Base-by-base conservation (phyloP, 768 basidiomycete species). In the Phallus indusiatus region DNA sequence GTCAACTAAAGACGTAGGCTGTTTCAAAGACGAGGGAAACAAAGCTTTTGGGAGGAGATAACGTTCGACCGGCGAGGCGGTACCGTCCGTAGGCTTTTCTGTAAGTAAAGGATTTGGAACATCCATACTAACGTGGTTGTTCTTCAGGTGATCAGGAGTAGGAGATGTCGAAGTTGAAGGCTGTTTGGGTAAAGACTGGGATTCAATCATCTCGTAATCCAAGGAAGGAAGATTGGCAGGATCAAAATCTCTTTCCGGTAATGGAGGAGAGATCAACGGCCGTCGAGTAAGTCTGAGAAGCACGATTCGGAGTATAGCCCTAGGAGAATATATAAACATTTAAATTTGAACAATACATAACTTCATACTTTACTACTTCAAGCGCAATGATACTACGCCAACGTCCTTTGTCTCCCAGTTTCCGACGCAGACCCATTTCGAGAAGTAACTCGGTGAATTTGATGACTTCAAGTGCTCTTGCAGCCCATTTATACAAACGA, bases 181-280 rank as follows among this genome's bases (percentile, higher is more conserved):
- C n/a, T 42, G 42, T 42, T 42, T 42, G n/a, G 12, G 12, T 48
- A 83, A 73, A 5, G 83, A 83, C 18, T 84, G 83, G 10, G 54
- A 47, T 17, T 86, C 81, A 8, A 80, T 80, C 28, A 76, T 68
- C 55, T 75, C 74, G 24, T 79, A 81, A 42, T 47, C 49, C 35
- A 75, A 74, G 10, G 79, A 68, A 14, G 85, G 79, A 8, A 92
- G 67, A 50, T 78, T 75, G 5, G 86, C 76, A 4, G 88, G 86
- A 69, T 94, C 94, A 62, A 91, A 79, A 64, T 94, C 92, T 54
- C 94, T 83, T 71, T 92, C 89, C 14, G 94, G 92, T 56, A 93
- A 83, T 18, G 88, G 86, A 2, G 86, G 86, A 1, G 81, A 78
- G 12, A 94, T 69, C 21, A 93, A 66, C 11, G 95, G 90, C 63